phyloP scores from a whole-genome alignment of 768 basidiomycete genomes.

The Pulveroboletus frians region DNA sequence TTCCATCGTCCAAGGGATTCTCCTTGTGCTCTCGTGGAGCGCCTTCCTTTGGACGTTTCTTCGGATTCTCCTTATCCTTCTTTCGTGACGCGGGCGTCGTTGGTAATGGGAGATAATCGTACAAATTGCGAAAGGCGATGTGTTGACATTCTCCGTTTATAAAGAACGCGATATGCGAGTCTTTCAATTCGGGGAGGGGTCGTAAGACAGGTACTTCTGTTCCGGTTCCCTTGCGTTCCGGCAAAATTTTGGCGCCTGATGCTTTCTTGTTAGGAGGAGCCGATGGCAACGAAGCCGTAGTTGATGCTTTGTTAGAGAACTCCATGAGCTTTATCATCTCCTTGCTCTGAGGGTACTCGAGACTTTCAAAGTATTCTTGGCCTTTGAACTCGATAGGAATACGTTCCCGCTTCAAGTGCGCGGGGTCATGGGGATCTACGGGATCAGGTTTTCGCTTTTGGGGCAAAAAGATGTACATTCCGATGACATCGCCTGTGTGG shows the following conservation, averaged over 20 bases:
- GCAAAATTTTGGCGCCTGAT: conserved; percentile 61
- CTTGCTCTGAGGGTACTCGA: conserved; percentile 83
- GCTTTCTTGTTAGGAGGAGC: conserved; percentile 55
- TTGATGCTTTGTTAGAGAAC: conserved; percentile 55
- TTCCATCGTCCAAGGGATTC: conserved; percentile 90
- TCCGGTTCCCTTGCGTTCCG: conserved; percentile 44
- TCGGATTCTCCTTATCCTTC: conserved; percentile 53
- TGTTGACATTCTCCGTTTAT: conserved; percentile 85
- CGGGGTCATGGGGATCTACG: conserved; percentile 72
- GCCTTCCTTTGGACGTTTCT: conserved; percentile 58
- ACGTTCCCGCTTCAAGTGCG: conserved; percentile 80
- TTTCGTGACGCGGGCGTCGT: conserved; percentile 50
- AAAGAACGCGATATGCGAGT: conserved; percentile 83
- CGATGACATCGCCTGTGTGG: conserved; percentile 81
- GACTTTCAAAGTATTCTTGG: conserved; percentile 93
- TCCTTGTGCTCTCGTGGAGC: conserved; percentile 68
- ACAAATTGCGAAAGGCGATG: conserved; percentile 80
- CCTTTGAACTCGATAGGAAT: conserved; percentile 94
- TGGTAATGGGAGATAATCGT: conserved; percentile 83
- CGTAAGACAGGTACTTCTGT: conserved; percentile 45
- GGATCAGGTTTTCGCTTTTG: conserved; percentile 50
- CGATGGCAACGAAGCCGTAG: conserved; percentile 52
- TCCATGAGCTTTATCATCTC: conserved; percentile 93
- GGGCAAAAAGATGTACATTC: conserved; percentile 90
- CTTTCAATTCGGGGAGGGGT: conserved; percentile 61